These are phyloP conservation scores for Heterobasidion irregulare DNA, from an alignment of 1,284 basidiomycete species.

Conservation along the genomic window DNA sequence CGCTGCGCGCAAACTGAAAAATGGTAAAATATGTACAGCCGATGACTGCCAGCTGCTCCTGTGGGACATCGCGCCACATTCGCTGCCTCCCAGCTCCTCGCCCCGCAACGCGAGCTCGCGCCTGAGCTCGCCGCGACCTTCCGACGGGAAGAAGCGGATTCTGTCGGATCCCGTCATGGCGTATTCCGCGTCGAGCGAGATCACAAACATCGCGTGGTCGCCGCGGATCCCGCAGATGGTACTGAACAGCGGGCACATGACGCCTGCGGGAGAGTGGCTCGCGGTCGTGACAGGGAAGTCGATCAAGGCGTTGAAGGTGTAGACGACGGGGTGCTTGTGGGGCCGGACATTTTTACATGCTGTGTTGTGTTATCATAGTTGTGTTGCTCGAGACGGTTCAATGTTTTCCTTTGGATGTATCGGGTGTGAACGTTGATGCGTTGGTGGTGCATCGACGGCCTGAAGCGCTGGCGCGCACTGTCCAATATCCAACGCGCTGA, in stretches of 20 bases:
- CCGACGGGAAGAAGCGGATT: constrained; percentile 64
- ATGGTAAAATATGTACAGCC: too few relatives aligned
- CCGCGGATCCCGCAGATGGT: constrained; percentile 67
- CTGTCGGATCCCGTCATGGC: constrained; percentile 75
- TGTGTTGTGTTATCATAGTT: not conserved
- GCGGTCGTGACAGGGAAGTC: constrained; percentile 80
- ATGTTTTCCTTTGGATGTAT: not conserved
- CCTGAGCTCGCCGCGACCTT: constrained; percentile 63
- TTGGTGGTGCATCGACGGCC: not conserved
- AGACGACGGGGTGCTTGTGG: constrained; percentile 1
- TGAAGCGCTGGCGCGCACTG: not conserved
- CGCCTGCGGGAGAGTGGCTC: constrained; percentile 82
- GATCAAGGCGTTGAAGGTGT: constrained; percentile 79
- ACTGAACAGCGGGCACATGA: constrained; percentile 65
- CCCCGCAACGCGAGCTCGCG: constrained; percentile 56
- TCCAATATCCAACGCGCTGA: too few relatives aligned
- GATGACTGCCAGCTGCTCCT: constrained; percentile 88
- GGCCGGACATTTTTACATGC: not conserved
- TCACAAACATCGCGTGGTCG: constrained; percentile 86
- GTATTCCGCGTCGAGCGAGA: constrained; percentile 72
- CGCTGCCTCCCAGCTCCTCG: constrained; percentile 45
- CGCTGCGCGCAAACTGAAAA: too few relatives aligned
- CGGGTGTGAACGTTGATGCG: not conserved
- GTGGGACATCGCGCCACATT: constrained; percentile 75
- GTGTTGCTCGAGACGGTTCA: not conserved